phyloP scores from a whole-genome alignment of 108 stramenopile genomes.

The Poteriospumella lacustris region DNA sequence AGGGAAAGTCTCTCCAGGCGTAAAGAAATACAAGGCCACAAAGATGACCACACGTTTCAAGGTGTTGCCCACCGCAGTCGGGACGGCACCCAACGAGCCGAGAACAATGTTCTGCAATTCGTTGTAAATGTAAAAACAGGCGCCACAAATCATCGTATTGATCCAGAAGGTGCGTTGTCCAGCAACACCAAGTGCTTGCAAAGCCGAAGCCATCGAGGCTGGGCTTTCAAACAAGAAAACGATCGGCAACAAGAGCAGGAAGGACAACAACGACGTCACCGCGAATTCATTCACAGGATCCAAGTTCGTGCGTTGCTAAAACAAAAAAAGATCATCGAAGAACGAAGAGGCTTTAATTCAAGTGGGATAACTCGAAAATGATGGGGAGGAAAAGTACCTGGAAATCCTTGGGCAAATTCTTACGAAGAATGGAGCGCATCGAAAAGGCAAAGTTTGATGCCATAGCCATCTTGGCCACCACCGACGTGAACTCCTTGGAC shows the following conservation, averaged over 20 bases:
- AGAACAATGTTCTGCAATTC: slow-evolving; percentile 13
- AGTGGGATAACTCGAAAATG: no score
- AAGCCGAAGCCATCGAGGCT: background rate
- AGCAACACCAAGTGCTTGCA: background rate
- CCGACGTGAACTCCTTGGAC: background rate
- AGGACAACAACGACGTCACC: background rate
- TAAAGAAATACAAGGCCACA: background rate
- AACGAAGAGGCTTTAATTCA: no score
- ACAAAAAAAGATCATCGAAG: background rate
- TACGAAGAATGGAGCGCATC: background rate
- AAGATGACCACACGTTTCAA: background rate
- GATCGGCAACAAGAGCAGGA: background rate
- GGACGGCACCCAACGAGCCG: background rate
- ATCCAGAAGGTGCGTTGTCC: background rate
- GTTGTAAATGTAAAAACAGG: slow-evolving; percentile 3
- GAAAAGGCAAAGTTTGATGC: background rate
- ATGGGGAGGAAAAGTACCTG: background rate
- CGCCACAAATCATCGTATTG: background rate
- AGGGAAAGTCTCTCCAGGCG: background rate
- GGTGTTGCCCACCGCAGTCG: slow-evolving; percentile 14
- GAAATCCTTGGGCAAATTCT: slow-evolving; percentile 2
- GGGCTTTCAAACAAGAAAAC: background rate
- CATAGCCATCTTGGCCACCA: slow-evolving; percentile 3
- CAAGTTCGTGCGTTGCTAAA: background rate
- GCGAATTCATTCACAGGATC: background rate